phyloP scores from a whole-genome alignment of 345 rosid genomes.

The Nasturtium officinale region DNA sequence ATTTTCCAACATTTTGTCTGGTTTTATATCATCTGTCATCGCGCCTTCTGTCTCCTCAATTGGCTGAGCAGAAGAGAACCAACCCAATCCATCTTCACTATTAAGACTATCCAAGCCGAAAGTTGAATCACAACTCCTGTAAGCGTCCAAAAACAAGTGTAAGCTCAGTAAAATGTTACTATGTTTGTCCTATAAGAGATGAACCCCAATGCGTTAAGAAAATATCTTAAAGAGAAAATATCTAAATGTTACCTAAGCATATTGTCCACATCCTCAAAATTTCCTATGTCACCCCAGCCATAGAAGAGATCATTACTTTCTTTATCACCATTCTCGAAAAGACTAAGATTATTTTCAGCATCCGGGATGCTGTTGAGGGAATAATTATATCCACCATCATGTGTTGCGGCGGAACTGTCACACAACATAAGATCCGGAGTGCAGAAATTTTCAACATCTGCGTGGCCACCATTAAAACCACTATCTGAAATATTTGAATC shows the following conservation, averaged over 20 bases:
- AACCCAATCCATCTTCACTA: conserved; percentile 66
- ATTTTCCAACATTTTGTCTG: conserved; percentile 46
- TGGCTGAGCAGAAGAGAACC: conserved; percentile 68
- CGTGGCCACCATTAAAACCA: conserved; percentile 46
- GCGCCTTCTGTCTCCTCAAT: conserved; percentile 57
- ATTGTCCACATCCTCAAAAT: conserved; percentile 89
- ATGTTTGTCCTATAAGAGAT: conserved; percentile 4
- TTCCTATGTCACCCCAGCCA: conserved; percentile 84
- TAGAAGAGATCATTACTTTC: conserved; percentile 67
- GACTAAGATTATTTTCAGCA: conserved; percentile 58
- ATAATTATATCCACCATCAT: conserved; percentile 48
- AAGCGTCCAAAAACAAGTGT: conserved; percentile 35
- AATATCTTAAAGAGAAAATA: background rate
- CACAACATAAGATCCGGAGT: conserved; percentile 49
- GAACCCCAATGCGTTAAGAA: conserved; percentile 8
- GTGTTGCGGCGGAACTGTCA: conserved; percentile 47
- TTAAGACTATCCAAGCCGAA: conserved; percentile 68
- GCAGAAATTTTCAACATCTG: conserved; percentile 45
- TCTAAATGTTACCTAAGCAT: conserved; percentile 70
- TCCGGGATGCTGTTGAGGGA: conserved; percentile 55
- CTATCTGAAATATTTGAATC: conserved; percentile 50
- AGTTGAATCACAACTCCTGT: conserved; percentile 83
- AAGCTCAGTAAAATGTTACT: conserved; percentile 14
- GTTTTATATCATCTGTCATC: conserved; percentile 50
- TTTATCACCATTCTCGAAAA: conserved; percentile 63